Conservation (phyloP, 2,329 filamentous ascomycete genomes). For the Phoma sp. region DNA sequence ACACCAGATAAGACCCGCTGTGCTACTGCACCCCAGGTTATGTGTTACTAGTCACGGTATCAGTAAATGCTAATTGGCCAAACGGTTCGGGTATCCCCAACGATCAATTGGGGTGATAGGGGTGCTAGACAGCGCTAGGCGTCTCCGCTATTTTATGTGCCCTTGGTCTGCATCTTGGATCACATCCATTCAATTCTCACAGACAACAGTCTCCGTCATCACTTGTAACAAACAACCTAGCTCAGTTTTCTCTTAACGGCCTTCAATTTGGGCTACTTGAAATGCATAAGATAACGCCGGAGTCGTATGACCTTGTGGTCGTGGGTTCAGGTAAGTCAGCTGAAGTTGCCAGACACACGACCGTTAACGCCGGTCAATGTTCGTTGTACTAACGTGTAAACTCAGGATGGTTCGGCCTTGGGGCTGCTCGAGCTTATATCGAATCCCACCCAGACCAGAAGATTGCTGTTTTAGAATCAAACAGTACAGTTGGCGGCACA, state of each 20-base stretch:
- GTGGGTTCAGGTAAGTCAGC: constrained; percentile 1
- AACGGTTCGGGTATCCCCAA: background rate
- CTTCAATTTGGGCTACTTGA: too few relatives aligned
- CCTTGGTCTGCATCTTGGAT: background rate
- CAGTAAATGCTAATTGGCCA: background rate
- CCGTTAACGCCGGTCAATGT: background rate
- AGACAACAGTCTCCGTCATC: background rate
- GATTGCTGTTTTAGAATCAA: constrained; percentile 1
- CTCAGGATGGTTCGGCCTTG: constrained; percentile 9
- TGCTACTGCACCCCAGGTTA: constrained; percentile 7
- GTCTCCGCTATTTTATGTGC: background rate
- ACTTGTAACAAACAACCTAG: too few relatives aligned
- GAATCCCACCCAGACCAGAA: constrained; percentile 1
- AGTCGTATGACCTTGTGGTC: constrained; percentile 6
- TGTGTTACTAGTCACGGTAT: background rate
- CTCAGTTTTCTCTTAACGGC: too few relatives aligned
- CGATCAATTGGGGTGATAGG: too few relatives aligned
- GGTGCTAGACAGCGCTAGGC: background rate
- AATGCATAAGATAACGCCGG: constrained; percentile 1
- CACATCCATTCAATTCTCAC: background rate
- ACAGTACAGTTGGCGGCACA: constrained; percentile 2
- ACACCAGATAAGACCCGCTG: background rate
- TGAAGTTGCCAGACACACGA: background rate
- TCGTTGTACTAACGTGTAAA: background rate
- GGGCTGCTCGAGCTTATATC: constrained; percentile 1